These are phyloP conservation scores for Bruguiera sexangula DNA, from an alignment of 345 rosid genomes.

Conservation along the genomic window DNA sequence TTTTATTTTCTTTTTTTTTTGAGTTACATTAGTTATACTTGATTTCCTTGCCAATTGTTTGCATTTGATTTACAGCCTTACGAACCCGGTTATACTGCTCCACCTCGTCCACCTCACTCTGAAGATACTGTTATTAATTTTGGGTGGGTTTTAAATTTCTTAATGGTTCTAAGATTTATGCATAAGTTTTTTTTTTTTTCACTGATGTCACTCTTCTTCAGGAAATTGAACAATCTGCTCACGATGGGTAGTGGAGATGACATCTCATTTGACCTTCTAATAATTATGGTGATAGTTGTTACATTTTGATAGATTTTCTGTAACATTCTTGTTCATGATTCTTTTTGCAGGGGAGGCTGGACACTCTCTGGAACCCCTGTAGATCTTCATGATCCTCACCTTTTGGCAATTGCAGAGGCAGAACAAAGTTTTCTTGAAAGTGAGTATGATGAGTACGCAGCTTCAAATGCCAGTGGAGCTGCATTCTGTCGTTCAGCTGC, in stretches of 20 bases:
- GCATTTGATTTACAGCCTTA: slow-evolving; percentile 50
- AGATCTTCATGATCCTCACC: slow-evolving; percentile 77
- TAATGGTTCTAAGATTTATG: background rate
- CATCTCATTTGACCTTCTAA: background rate
- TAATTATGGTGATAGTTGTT: background rate
- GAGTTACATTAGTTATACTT: background rate
- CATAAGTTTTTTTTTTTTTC: background rate
- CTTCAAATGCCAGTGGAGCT: slow-evolving; percentile 76
- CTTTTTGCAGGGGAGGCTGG: slow-evolving; percentile 77
- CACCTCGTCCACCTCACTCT: slow-evolving; percentile 50
- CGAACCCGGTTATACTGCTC: slow-evolving; percentile 80
- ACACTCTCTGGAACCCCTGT: slow-evolving; percentile 77
- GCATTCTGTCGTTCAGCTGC: slow-evolving; percentile 93
- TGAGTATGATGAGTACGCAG: slow-evolving; percentile 80
- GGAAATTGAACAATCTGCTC: background rate
- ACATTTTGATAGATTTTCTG: background rate
- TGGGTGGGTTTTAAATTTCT: slow-evolving; percentile 49
- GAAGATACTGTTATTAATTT: slow-evolving; percentile 83
- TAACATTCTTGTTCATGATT: slow-evolving; percentile 11
- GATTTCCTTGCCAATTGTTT: slow-evolving; percentile 12
- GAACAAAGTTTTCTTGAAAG: slow-evolving; percentile 81
- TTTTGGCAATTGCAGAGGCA: slow-evolving; percentile 85
- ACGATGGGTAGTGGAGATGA: slow-evolving; percentile 7
- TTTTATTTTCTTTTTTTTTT: background rate
- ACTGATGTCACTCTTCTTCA: background rate